Evolutionary conservation across 768 basidiomycete genomes (phyloP).

Genomic region (Melanogaster broomeanus): DNA sequence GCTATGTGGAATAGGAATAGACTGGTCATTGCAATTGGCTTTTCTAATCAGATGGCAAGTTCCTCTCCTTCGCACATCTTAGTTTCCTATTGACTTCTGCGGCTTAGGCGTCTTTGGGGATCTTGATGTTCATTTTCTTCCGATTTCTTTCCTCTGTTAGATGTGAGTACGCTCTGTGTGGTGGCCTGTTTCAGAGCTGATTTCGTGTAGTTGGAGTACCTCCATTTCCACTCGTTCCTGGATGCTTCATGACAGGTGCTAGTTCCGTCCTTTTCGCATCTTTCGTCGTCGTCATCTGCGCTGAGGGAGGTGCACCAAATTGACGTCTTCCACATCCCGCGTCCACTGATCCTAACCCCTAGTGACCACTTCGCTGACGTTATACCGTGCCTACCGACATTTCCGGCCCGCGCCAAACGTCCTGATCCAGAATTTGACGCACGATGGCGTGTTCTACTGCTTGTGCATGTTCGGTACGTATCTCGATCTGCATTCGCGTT

Average conservation of each 20-base stretch:
- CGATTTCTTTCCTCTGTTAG: background rate
- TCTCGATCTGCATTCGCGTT: too few relatives aligned
- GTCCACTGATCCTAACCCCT: background rate
- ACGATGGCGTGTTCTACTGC: too few relatives aligned
- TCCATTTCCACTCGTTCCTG: background rate
- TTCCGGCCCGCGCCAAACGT: too few relatives aligned
- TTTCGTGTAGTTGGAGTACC: background rate
- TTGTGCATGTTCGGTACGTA: too few relatives aligned
- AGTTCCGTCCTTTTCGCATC: background rate
- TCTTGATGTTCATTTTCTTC: background rate
- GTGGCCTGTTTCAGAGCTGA: background rate
- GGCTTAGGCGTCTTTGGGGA: background rate
- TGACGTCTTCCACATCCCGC: background rate
- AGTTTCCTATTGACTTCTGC: background rate
- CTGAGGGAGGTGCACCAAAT: background rate
- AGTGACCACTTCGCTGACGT: background rate
- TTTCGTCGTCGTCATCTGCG: background rate
- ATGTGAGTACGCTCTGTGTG: background rate
- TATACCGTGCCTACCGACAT: background rate
- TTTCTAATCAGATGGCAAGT: background rate
- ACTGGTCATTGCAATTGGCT: background rate
- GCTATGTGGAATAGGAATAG: background rate
- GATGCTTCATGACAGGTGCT: background rate
- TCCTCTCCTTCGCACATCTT: background rate
- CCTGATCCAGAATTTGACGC: too few relatives aligned